Conservation (phyloP, 1,139 yeast species). For the Saccharomyces hybrid region DNA sequence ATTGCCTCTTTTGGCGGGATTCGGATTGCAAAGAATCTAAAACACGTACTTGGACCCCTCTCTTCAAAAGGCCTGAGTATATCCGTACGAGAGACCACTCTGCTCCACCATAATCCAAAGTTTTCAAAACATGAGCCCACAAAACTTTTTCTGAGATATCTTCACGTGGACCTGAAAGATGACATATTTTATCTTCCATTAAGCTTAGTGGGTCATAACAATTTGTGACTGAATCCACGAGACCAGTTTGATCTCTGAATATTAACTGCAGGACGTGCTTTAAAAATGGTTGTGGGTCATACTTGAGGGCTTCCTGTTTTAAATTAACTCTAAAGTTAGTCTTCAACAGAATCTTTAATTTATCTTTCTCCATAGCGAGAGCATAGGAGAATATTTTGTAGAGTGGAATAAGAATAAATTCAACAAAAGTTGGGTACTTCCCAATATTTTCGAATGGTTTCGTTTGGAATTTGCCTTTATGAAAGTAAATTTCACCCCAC, state of each 20-base stretch:
- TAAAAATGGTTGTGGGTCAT: conserved; percentile 54
- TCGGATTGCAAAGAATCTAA: conserved; percentile 36
- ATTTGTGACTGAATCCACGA: conserved; percentile 38
- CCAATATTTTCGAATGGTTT: conserved; percentile 26
- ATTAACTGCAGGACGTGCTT: conserved; percentile 46
- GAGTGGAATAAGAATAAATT: conserved; percentile 67
- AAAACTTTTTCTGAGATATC: conserved; percentile 12
- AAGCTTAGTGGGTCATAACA: conserved; percentile 3
- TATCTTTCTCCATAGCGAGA: conserved; percentile 45
- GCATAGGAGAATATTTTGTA: conserved; percentile 66
- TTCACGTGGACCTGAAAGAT: background rate
- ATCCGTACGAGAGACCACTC: conserved; percentile 51
- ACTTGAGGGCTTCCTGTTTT: conserved; percentile 34
- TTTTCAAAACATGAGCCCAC: conserved; percentile 54
- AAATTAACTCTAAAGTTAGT: conserved; percentile 41
- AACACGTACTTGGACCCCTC: conserved; percentile 44
- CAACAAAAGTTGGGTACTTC: conserved; percentile 44
- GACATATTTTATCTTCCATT: background rate
- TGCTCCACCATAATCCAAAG: conserved; percentile 38
- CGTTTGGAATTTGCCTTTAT: conserved; percentile 40
- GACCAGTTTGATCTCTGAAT: conserved; percentile 46
- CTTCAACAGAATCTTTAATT: conserved; percentile 38
- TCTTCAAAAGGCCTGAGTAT: conserved; percentile 47
- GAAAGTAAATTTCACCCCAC: conserved; percentile 75
- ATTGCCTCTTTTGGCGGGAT: background rate